These are phyloP conservation scores for Biscutella laevigata DNA, from an alignment of 441 rosid species.

Conservation along the genomic window DNA sequence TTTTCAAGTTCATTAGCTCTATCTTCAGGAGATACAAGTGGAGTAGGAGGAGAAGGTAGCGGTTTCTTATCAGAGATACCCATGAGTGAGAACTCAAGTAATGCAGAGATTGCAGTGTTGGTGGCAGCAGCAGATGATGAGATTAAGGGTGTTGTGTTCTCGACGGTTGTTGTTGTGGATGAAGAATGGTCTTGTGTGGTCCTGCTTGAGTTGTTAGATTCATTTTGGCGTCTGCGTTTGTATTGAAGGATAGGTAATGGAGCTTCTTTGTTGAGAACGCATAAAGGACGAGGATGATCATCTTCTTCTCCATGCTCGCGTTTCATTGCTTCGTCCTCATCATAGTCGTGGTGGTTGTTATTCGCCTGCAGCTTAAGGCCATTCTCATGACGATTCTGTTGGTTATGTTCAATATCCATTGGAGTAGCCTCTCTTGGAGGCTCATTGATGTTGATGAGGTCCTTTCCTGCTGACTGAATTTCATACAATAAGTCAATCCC, in stretches of 20 bases:
- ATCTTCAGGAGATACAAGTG: slow-evolving; percentile 27
- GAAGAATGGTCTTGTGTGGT: slow-evolving; percentile 55
- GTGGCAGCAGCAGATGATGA: slow-evolving; percentile 44
- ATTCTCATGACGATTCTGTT: slow-evolving; percentile 28
- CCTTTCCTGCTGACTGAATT: slow-evolving; percentile 26
- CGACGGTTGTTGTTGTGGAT: slow-evolving; percentile 58
- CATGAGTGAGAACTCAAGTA: slow-evolving; percentile 69
- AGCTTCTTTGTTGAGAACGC: slow-evolving; percentile 53
- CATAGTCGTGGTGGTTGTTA: slow-evolving; percentile 2
- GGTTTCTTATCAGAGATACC: slow-evolving; percentile 27
- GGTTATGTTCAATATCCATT: slow-evolving; percentile 18
- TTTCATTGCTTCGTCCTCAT: slow-evolving; percentile 37
- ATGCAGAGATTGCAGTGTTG: slow-evolving; percentile 55
- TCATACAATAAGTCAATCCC: slow-evolving; percentile 31
- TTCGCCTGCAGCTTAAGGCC: slow-evolving; percentile 28
- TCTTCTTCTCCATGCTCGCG: slow-evolving; percentile 23
- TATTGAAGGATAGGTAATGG: slow-evolving; percentile 58
- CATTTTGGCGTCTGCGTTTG: slow-evolving; percentile 62
- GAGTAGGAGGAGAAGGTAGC: slow-evolving; percentile 22
- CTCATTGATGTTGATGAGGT: slow-evolving; percentile 29
- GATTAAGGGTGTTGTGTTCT: slow-evolving; percentile 26
- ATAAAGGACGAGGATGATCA: slow-evolving; percentile 37
- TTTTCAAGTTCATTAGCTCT: too few species aligned
- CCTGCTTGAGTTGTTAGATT: slow-evolving; percentile 44
- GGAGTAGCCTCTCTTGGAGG: slow-evolving; percentile 34